These are phyloP conservation scores for Lactarius sp. DNA, from an alignment of 768 basidiomycete genomes.

Conservation along the genomic window DNA sequence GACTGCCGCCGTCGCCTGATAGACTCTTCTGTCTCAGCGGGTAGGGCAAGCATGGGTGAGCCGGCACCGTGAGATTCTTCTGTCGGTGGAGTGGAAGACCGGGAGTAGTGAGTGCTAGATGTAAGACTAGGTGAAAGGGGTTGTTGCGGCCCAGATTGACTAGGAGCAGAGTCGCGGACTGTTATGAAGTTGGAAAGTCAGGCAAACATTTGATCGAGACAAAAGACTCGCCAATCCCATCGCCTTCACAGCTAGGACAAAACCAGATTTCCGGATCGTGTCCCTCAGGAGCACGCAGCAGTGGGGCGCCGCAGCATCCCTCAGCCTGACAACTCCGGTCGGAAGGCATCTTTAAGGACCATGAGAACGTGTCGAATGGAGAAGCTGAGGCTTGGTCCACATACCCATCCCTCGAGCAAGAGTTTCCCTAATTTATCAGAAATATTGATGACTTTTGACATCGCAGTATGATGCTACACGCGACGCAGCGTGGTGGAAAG, in stretches of 20 bases:
- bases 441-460: conserved; percentile 52
- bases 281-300: conserved; percentile 65
- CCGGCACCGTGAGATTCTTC: conserved; percentile 58
- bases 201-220: not conserved
- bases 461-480: conserved; percentile 26
- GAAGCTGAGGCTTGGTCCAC: not conserved
- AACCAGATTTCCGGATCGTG: conserved; percentile 43
- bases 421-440: conserved; percentile 56
- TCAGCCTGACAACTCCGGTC: conserved; percentile 54
- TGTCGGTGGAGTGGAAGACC: conserved; percentile 73
- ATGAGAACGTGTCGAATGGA: conserved; percentile 1
- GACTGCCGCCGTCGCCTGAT: conserved; percentile 73
- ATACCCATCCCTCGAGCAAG: conserved; percentile 26
- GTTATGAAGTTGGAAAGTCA: conserved; percentile 4
- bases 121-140: conserved; percentile 38
- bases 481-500: not conserved
- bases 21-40: conserved; percentile 61
- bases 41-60: conserved; percentile 59
- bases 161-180: conserved; percentile 4
- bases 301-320: conserved; percentile 54
- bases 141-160: conserved; percentile 12
- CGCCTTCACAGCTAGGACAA: conserved; percentile 61
- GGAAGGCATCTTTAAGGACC: conserved; percentile 47
- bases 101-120: conserved; percentile 50
- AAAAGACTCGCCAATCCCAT: conserved; percentile 33